Base-by-base conservation (phyloP, 1,284 basidiomycete species). In the Boletellus dicymbophilus region DNA sequence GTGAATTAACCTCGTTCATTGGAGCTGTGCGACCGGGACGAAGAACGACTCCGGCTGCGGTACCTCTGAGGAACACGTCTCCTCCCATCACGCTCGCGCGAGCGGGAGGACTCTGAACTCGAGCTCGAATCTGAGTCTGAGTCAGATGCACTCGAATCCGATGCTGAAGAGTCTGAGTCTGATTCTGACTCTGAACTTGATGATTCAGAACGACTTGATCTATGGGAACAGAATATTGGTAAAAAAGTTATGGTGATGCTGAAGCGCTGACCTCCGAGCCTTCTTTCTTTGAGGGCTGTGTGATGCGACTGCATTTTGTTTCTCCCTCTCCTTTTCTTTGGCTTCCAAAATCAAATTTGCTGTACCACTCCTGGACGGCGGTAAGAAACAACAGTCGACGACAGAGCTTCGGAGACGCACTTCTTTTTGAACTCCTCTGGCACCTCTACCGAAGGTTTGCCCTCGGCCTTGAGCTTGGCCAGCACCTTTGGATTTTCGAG, bases 341-440 rank as follows among this genome's bases (percentile, higher is more conserved):
- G 76, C 78, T 58, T 84, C 84, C 36, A 91, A 63, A 37, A 91
- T 90, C 53, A 79, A 80, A 59, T 90, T 82, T 23, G 89, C 88
- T 12, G 79, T 84, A 3, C 88, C 88, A 21, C 67, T 76, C 64
- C 87, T 90, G 37, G 36, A 41, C 27, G 34, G 51, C 21, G 23
- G 30, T 70, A 31, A 58, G 45, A 28, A 26, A 21, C n/a, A 6
- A 11, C 20, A 33, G 12, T 21, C 18, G 2, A 26, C 6, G 21
- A 10, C 34, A 22, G 31, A 44, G 33, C 26, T 20, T 7, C 44
- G 15, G n/a, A 37, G 8, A 75, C 79, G 36, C 50, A 90, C 89
- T 86, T 86, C 56, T 70, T 80, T 74, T 82, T 89, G 68, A 91
- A 90, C 65, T 91, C 89, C 53, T 90, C 88, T 7, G 89, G 88